Conservation (phyloP, 1,139 yeast genomes). For the Yamadazyma atlantica region DNA sequence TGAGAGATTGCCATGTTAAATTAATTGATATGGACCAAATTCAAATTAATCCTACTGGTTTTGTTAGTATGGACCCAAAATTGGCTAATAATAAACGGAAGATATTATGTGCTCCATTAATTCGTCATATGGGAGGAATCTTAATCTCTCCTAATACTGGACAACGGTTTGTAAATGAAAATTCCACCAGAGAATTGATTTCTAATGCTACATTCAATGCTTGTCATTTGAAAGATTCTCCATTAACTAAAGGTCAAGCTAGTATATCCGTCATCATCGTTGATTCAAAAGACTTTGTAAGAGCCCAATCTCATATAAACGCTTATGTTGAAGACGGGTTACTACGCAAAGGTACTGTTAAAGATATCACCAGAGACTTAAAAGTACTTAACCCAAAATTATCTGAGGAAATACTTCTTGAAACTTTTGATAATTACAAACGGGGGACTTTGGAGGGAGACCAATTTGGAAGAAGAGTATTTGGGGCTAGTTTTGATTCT, state of each 20-base stretch:
- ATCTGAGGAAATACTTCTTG: slow-evolving; percentile 8
- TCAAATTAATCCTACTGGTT: slow-evolving; percentile 44
- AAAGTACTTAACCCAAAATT: slow-evolving; percentile 16
- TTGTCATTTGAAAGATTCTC: slow-evolving; percentile 19
- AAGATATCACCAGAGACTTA: slow-evolving; percentile 20
- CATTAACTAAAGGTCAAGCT: slow-evolving; percentile 11
- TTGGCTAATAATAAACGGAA: slow-evolving; percentile 22
- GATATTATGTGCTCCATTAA: slow-evolving; percentile 37
- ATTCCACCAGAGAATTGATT: slow-evolving; percentile 33
- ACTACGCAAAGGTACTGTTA: slow-evolving; percentile 24
- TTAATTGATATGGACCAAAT: slow-evolving; percentile 37
- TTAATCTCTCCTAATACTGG: slow-evolving; percentile 32
- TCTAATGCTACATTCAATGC: slow-evolving; percentile 24
- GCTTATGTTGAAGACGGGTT: slow-evolving; percentile 30
- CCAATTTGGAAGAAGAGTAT: slow-evolving; percentile 20
- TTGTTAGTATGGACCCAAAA: slow-evolving; percentile 22
- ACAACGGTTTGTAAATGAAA: slow-evolving; percentile 33
- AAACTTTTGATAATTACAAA: slow-evolving; percentile 17
- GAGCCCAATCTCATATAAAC: slow-evolving; percentile 29
- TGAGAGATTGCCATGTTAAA: slow-evolving; percentile 29
- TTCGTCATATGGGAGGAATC: slow-evolving; percentile 41
- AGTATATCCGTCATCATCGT: slow-evolving; percentile 27
- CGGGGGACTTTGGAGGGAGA: slow-evolving; percentile 15
- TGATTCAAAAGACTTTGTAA: slow-evolving; percentile 24
- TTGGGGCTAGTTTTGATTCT: slow-evolving; percentile 20